A percentile compares a stretch with the other conserved stretches of the same genome.
Conservation (phyloP, 2,329 filamentous ascomycete genomes). For the Colletotrichum gigasporum region DNA sequence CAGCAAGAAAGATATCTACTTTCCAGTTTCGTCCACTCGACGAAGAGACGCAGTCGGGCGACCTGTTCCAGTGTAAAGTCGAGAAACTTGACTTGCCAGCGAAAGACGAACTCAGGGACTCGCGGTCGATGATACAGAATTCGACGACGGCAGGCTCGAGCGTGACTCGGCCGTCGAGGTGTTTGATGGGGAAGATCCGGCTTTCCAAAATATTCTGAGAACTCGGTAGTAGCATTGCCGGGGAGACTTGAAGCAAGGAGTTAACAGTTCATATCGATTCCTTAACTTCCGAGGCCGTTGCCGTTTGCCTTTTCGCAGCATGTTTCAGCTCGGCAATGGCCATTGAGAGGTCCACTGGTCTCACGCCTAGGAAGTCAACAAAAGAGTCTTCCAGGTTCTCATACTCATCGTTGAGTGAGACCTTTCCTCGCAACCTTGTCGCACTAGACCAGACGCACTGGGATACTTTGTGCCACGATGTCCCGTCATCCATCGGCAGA, state of each 20-base stretch:
- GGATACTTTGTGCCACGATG: constrained; percentile 38
- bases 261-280: constrained; percentile 43
- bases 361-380: constrained; percentile 39
- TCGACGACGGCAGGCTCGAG: constrained; percentile 28
- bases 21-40: constrained; percentile 45
- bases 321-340: constrained; percentile 40
- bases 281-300: constrained; percentile 38
- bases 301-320: constrained; percentile 28
- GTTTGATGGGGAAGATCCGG: constrained; percentile 36
- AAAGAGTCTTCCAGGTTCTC: constrained; percentile 41
- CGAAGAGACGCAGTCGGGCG: constrained; percentile 39
- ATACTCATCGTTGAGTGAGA: constrained; percentile 40
- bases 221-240: no score
- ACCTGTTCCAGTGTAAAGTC: constrained; percentile 47
- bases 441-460: constrained; percentile 47
- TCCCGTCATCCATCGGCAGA: neutral
- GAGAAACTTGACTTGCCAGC: constrained; percentile 40
- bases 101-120: constrained; percentile 40
- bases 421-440: constrained; percentile 38
- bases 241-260: constrained; percentile 38
- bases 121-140: constrained; percentile 48
- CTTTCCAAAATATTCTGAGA: constrained; percentile 22
- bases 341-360: constrained; percentile 40
- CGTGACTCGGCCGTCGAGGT: constrained; percentile 30
- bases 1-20: constrained; percentile 42